Evolutionary conservation across 2,329 filamentous ascomycete species (phyloP).

Genomic region (Helotiales sp.): DNA sequence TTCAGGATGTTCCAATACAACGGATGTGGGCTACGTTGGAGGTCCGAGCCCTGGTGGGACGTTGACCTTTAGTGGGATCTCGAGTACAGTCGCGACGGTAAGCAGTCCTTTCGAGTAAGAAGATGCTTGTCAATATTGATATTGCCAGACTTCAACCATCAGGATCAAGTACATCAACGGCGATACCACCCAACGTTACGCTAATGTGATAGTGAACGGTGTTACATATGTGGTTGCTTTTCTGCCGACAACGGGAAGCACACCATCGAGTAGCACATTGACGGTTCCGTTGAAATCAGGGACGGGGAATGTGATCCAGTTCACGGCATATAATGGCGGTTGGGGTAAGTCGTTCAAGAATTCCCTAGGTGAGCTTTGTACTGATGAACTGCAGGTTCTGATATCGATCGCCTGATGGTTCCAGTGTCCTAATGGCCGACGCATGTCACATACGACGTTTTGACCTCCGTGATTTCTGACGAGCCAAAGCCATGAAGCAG

Average conservation of each 20-base stretch:
- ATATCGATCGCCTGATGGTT: conserved; percentile 55
- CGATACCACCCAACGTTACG: conserved; percentile 52
- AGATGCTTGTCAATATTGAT: too few relatives aligned
- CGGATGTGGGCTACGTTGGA: conserved; percentile 56
- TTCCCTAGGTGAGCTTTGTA: not conserved
- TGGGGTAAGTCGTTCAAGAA: conserved; percentile 37
- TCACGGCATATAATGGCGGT: conserved; percentile 42
- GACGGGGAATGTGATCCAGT: conserved; percentile 46
- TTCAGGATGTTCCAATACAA: conserved; percentile 49
- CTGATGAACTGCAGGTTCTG: conserved; percentile 40
- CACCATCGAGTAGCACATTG: conserved; percentile 47
- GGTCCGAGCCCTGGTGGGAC: conserved; percentile 44
- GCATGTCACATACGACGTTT: not conserved
- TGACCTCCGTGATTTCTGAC: conserved; percentile 7
- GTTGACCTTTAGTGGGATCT: conserved; percentile 48
- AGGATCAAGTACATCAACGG: conserved; percentile 57
- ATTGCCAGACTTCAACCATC: too few relatives aligned
- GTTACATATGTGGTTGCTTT: conserved; percentile 53
- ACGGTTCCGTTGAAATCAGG: conserved; percentile 49
- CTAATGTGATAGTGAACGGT: conserved; percentile 57
- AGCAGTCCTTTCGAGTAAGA: too few relatives aligned
- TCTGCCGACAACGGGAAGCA: conserved; percentile 46
- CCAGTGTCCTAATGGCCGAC: conserved; percentile 45
- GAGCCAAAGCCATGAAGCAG: conserved; percentile 14
- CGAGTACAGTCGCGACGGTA: conserved; percentile 43